Base-by-base conservation (phyloP, 306 rosid genomes). In the Erythrophleum fordii region DNA sequence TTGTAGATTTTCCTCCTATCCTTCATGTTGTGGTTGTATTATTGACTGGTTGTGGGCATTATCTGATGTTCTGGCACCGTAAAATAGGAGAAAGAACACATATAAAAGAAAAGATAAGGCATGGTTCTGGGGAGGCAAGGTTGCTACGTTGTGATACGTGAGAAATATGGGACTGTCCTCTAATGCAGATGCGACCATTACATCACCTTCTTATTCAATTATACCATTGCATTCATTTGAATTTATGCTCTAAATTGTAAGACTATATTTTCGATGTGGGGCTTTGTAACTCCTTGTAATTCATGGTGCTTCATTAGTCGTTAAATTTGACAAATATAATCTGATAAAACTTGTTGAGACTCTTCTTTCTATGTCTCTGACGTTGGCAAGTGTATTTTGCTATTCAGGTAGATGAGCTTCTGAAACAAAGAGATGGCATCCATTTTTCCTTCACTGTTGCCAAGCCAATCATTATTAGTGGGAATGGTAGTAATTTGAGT, bases 371-470 rank as follows among this genome's bases (percentile, higher is more conserved):
- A 7, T 69, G 0, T 69, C n/a, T 66, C 20, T 72, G 51, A 72
- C 23, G 52, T 55, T 41, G 72, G 18, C 56, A 26, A 59, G 69
- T 51, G 31, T 5, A 23, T 59, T 73, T 83, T 44, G 65, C 49
- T 59, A 39, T 74, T n/a, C 97, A 96, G 99, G 99, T 96, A 17
- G 99, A 93, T 39, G 99, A 96, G 88, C 92, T 96, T 83, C 94
- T 96, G 85, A 96, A 92, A 87, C 94, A 93, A 84, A 86, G 98
- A 81, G 99, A 95, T 72, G 73, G 77, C 66, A 92, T 93, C 85
- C 98, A 95, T 56, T 90, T 94, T 28, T 75, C 97, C 56, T 96
- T 96, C 80, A 88, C 96, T 8, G 87, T 89, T 72, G 72, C 79
- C 7, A 87, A 80, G 80, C 5, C 87, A 56, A 28, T 14, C 76